Percentiles rank a stretch among this genome's conserved stretches.
These are phyloP conservation scores for Lanmaoa rubissima DNA, from an alignment of 768 basidiomycete genomes.

Conservation along the genomic window DNA sequence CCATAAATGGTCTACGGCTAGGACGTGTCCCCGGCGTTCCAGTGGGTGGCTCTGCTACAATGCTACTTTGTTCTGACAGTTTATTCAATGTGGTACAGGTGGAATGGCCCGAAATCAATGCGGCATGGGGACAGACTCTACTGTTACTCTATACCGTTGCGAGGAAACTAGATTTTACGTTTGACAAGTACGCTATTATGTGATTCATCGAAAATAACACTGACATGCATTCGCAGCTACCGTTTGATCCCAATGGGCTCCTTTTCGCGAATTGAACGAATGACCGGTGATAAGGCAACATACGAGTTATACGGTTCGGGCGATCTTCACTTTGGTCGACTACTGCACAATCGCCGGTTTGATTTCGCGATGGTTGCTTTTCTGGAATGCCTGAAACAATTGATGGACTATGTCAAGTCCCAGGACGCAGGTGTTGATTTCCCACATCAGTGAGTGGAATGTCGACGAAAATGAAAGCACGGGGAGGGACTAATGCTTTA, in stretches of 20 bases:
- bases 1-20: slow-evolving; percentile 93
- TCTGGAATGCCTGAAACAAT: slow-evolving; percentile 89
- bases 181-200: slow-evolving; percentile 63
- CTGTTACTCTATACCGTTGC: slow-evolving; percentile 89
- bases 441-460: slow-evolving; percentile 74
- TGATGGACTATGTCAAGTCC: slow-evolving; percentile 81
- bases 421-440: slow-evolving; percentile 74
- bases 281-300: slow-evolving; percentile 72
- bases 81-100: slow-evolving; percentile 50
- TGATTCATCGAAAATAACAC: neutral
- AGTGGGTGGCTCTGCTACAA: slow-evolving; percentile 41
- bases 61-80: neutral
- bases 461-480: neutral
- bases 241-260: slow-evolving; percentile 92
- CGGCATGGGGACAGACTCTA: slow-evolving; percentile 97
- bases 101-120: slow-evolving; percentile 98
- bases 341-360: slow-evolving; percentile 93
- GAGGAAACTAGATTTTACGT: slow-evolving; percentile 85
- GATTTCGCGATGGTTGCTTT: slow-evolving; percentile 96
- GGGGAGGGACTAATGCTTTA: neutral
- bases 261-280: slow-evolving; percentile 88
- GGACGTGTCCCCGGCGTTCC: slow-evolving; percentile 83
- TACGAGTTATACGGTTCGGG: slow-evolving; percentile 96
- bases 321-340: slow-evolving; percentile 81
- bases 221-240: slow-evolving; percentile 53